Conservation (phyloP, 1,284 basidiomycete species). For the Lignosus rhinocerotis region DNA sequence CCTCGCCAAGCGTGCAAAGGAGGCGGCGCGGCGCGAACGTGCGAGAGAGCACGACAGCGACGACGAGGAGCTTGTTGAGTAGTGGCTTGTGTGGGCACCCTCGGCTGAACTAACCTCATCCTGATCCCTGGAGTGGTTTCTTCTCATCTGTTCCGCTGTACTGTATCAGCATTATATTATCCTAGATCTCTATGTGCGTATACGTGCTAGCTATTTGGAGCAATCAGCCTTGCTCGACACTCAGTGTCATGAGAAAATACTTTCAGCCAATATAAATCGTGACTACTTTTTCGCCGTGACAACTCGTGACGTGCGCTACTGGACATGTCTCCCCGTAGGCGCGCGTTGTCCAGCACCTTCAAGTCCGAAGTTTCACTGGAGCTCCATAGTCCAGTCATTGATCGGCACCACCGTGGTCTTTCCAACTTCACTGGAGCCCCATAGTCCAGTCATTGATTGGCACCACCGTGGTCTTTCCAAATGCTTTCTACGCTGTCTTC, state of each 20-base stretch:
- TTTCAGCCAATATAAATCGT: too few relatives aligned
- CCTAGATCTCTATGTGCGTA: not conserved
- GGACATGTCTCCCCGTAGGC: too few relatives aligned
- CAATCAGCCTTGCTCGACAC: not conserved
- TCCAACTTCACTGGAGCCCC: too few relatives aligned
- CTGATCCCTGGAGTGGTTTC: not conserved
- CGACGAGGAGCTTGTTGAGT: slow-evolving; percentile 68
- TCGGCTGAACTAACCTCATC: not conserved
- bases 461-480: not conserved
- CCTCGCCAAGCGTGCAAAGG: slow-evolving; percentile 62
- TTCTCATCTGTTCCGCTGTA: not conserved
- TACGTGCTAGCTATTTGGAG: not conserved
- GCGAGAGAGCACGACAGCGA: slow-evolving; percentile 49
- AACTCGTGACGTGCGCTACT: too few relatives aligned
- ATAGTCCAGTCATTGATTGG: not conserved
- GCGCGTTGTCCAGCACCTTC: too few relatives aligned
- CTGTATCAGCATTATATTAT: slow-evolving; percentile 12
- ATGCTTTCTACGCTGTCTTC: slow-evolving; percentile 12
- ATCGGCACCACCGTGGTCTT: too few relatives aligned
- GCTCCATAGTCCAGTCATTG: not conserved
- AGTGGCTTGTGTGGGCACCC: slow-evolving; percentile 11
- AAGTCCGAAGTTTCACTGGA: too few relatives aligned
- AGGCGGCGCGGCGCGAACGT: slow-evolving; percentile 49
- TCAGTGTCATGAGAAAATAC: not conserved
- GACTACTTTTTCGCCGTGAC: too few relatives aligned